Conservation (phyloP, 805 yeast species). For the Monosporozyma unispora region DNA sequence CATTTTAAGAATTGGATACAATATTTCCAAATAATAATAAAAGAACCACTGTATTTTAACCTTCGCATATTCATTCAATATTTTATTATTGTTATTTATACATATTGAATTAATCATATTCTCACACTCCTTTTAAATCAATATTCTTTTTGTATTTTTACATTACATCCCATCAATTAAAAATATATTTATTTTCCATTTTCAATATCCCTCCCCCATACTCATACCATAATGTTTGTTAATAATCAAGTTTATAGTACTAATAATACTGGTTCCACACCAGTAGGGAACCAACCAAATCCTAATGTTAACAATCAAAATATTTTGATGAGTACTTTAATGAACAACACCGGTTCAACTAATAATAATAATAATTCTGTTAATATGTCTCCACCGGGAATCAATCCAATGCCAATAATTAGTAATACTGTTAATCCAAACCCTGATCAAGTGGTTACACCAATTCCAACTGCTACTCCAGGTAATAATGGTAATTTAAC, state of each 20-base stretch:
- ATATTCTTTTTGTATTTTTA: not conserved
- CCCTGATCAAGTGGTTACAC: not conserved
- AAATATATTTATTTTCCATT: not conserved
- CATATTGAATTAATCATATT: not conserved
- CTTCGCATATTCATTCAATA: not conserved
- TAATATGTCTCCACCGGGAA: conserved; percentile 1
- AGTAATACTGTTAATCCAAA: not conserved
- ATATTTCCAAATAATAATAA: not conserved
- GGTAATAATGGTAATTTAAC: conserved; percentile 8
- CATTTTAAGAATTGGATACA: not conserved
- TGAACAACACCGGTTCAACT: not conserved
- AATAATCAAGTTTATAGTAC: not conserved
- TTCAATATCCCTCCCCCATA: not conserved
- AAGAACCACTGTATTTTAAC: not conserved
- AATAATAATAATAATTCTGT: not conserved
- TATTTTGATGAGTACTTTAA: not conserved
- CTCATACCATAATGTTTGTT: not conserved
- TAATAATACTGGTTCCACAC: not conserved
- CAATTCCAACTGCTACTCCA: not conserved
- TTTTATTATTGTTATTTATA: too few species aligned
- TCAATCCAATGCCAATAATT: not conserved
- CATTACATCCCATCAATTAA: not conserved
- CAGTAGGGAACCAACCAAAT: not conserved
- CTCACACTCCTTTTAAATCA: not conserved
- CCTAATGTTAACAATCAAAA: not conserved